phyloP scores from a whole-genome alignment of 2,329 filamentous ascomycete species.

The Colletotrichum graminicola region DNA sequence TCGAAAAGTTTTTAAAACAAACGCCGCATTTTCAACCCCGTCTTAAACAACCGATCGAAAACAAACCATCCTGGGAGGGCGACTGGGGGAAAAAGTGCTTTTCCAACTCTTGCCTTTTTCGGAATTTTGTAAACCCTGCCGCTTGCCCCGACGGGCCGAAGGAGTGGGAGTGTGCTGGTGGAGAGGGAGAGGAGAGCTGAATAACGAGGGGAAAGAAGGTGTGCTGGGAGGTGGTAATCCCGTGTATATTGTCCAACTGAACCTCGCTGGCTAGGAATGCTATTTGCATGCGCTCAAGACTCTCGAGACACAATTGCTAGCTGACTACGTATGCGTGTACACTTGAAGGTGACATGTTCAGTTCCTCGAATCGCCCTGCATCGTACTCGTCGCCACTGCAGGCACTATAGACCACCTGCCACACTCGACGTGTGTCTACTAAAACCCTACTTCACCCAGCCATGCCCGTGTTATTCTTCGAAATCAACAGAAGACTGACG shows the following conservation, averaged over 20 bases:
- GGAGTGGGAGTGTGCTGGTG: slow-evolving; percentile 26
- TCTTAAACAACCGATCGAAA: slow-evolving; percentile 24
- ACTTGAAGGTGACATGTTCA: background rate
- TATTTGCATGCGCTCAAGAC: slow-evolving; percentile 36
- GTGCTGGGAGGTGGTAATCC: slow-evolving; percentile 48
- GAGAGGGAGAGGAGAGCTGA: background rate
- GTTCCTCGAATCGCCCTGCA: background rate
- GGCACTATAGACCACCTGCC: background rate
- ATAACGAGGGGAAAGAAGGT: slow-evolving; percentile 37
- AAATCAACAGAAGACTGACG: background rate
- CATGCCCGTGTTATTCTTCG: background rate
- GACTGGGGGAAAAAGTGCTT: slow-evolving; percentile 36
- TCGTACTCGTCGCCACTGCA: background rate
- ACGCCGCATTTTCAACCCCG: slow-evolving; percentile 2
- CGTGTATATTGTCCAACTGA: slow-evolving; percentile 54
- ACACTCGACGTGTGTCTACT: no score
- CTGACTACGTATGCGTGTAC: background rate
- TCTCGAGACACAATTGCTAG: no score
- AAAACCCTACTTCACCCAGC: background rate
- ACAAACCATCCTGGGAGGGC: background rate
- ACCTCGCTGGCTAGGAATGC: slow-evolving; percentile 40
- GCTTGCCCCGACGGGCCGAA: slow-evolving; percentile 29
- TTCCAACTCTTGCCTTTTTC: slow-evolving; percentile 8
- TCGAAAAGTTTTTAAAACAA: slow-evolving; percentile 7
- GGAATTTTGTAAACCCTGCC: slow-evolving; percentile 22